These are phyloP conservation scores for Sugiyamaella marilandica DNA, from an alignment of 805 yeast genomes.

Conservation along the genomic window DNA sequence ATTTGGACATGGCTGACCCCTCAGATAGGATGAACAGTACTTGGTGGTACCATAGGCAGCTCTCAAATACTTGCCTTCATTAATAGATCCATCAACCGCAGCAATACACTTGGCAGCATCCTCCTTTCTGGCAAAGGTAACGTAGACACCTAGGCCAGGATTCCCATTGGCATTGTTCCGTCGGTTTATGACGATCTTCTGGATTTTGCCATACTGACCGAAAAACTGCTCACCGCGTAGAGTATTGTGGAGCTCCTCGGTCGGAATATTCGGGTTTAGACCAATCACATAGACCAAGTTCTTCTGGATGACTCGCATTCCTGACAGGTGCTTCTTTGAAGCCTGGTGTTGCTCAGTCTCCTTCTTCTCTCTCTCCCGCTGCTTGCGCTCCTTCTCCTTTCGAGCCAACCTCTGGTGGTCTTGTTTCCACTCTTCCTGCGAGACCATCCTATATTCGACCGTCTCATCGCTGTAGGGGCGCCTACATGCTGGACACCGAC, in stretches of 20 bases:
- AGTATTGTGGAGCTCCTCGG: constrained; percentile 78
- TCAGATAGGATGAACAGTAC: constrained; percentile 91
- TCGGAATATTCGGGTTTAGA: constrained; percentile 76
- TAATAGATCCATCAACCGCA: constrained; percentile 85
- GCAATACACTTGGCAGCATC: constrained; percentile 93
- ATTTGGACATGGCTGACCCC: constrained; percentile 96
- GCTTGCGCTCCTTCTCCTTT: constrained; percentile 67
- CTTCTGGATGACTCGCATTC: constrained; percentile 97
- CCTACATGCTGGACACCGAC: constrained; percentile 97
- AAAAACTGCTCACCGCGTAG: constrained; percentile 87
- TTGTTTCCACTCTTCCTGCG: constrained; percentile 80
- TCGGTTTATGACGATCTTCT: constrained; percentile 85
- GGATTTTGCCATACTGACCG: constrained; percentile 97
- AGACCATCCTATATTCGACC: constrained; percentile 77
- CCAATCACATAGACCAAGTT: constrained; percentile 96
- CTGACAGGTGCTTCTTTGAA: constrained; percentile 79
- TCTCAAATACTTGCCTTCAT: constrained; percentile 82
- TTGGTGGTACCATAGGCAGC: constrained; percentile 99
- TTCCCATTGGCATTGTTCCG: constrained; percentile 55
- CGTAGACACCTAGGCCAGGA: constrained; percentile 91
- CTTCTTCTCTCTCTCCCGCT: constrained; percentile 84
- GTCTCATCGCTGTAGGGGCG: constrained; percentile 88
- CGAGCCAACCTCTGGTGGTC: constrained; percentile 78
- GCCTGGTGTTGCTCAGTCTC: constrained; percentile 73
- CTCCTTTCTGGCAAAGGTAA: constrained; percentile 86